Evolutionary conservation across 371 early-diverging fungal species (phyloP).

Genomic region (Mucor ambiguus): DNA sequence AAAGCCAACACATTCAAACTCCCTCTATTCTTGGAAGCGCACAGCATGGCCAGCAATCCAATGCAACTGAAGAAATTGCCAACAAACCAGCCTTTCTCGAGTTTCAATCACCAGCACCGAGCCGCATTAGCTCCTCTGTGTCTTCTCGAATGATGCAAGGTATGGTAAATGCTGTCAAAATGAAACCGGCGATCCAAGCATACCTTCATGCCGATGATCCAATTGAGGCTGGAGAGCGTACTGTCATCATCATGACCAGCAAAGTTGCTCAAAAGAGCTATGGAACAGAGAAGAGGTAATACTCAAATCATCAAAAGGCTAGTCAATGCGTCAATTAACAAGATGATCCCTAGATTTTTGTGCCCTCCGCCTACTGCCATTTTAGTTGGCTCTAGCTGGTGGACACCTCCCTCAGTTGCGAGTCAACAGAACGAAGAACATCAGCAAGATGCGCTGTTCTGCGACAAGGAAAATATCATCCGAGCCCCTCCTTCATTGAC

Average conservation of each 20-base stretch:
- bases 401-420: slow-evolving; percentile 32
- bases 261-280: slow-evolving; percentile 83
- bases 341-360: slow-evolving; percentile 50
- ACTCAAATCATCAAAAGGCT: background rate
- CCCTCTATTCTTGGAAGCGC: slow-evolving; percentile 7
- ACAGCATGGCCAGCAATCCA: background rate
- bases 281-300: slow-evolving; percentile 72
- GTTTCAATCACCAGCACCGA: slow-evolving; percentile 17
- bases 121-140: slow-evolving; percentile 16
- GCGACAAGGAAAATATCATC: slow-evolving; percentile 13
- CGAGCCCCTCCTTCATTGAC: slow-evolving; percentile 40
- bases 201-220: slow-evolving; percentile 31
- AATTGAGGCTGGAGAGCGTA: slow-evolving; percentile 62
- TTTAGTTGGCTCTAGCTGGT: slow-evolving; percentile 73
- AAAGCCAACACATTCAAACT: slow-evolving; percentile 9
- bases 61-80: slow-evolving; percentile 5
- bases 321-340: slow-evolving; percentile 33
- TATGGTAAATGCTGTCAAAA: slow-evolving; percentile 23
- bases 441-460: slow-evolving; percentile 2
- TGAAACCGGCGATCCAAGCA: slow-evolving; percentile 48
- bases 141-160: slow-evolving; percentile 34
- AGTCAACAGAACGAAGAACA: slow-evolving; percentile 18
- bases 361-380: slow-evolving; percentile 82
- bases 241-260: slow-evolving; percentile 69
- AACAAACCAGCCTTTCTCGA: slow-evolving; percentile 7